Evolutionary conservation across 2,329 filamentous ascomycete genomes (phyloP).

Genomic region (Fusarium ambrosium): DNA sequence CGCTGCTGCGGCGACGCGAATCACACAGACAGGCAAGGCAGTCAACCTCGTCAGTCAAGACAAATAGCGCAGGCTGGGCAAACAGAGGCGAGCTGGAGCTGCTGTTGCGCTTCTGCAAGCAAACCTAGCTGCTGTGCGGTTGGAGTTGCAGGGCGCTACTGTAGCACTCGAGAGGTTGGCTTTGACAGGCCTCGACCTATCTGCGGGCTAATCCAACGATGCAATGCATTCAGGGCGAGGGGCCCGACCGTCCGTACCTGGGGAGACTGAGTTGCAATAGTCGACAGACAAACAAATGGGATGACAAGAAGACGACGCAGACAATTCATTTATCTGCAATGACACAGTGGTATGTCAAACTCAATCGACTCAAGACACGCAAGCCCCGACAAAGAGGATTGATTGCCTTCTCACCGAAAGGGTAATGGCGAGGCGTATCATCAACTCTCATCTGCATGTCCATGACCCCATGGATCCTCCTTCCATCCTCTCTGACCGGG

Average conservation of each 20-base stretch:
- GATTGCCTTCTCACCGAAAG: neutral
- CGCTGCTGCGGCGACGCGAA: constrained; percentile 13
- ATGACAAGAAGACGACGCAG: neutral
- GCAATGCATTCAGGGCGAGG: neutral
- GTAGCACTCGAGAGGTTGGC: neutral
- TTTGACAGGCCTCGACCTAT: neutral
- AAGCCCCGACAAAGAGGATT: neutral
- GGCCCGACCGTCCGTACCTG: neutral
- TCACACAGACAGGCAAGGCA: neutral
- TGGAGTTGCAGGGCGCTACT: neutral
- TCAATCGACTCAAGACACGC: neutral
- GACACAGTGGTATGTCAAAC: neutral
- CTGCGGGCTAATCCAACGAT: neutral
- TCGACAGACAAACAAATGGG: neutral
- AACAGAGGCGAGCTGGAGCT: neutral
- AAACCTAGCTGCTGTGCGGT: neutral
- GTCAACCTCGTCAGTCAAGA: neutral
- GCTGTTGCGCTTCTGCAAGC: neutral
- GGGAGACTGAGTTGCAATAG: neutral
- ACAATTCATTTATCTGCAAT: neutral
- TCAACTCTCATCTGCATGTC: constrained; percentile 11
- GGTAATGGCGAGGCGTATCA: constrained; percentile 12
- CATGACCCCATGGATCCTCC: constrained; percentile 18
- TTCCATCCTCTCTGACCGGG: constrained; percentile 2
- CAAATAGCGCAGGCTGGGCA: constrained; percentile 17